These are phyloP conservation scores for Populus tomentosa DNA, from an alignment of 441 rosid genomes.

Conservation along the genomic window DNA sequence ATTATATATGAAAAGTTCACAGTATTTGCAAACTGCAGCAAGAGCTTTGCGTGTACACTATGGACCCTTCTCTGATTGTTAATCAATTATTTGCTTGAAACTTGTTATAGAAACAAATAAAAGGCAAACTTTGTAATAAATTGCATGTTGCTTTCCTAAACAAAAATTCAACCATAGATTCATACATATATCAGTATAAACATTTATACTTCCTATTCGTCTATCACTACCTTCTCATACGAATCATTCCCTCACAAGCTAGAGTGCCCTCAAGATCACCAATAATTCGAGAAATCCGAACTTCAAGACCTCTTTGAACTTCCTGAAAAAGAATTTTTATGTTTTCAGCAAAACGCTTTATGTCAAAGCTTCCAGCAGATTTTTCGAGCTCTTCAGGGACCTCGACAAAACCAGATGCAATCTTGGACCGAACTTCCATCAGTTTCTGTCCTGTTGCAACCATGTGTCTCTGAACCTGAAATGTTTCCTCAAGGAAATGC, in stretches of 20 bases:
- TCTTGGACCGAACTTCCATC: conserved; percentile 70
- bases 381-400: conserved; percentile 44
- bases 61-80: not conserved
- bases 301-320: conserved; percentile 83
- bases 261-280: conserved; percentile 87
- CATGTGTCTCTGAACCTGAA: conserved; percentile 80
- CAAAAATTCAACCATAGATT: not conserved
- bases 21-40: not conserved
- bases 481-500: conserved; percentile 81
- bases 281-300: conserved; percentile 72
- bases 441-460: conserved; percentile 87
- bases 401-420: conserved; percentile 44
- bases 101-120: not conserved
- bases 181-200: not conserved
- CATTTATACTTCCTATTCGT: not conserved
- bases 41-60: not conserved
- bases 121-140: not conserved
- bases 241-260: conserved; percentile 77
- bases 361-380: conserved; percentile 45
- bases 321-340: conserved; percentile 62
- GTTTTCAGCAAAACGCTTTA: conserved; percentile 58
- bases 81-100: not conserved
- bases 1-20: not conserved
- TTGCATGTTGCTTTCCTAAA: not conserved
- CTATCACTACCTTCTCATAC: conserved; percentile 36